Evolutionary conservation across 441 rosid genomes (phyloP).

Genomic region (Adansonia rubrostipa): DNA sequence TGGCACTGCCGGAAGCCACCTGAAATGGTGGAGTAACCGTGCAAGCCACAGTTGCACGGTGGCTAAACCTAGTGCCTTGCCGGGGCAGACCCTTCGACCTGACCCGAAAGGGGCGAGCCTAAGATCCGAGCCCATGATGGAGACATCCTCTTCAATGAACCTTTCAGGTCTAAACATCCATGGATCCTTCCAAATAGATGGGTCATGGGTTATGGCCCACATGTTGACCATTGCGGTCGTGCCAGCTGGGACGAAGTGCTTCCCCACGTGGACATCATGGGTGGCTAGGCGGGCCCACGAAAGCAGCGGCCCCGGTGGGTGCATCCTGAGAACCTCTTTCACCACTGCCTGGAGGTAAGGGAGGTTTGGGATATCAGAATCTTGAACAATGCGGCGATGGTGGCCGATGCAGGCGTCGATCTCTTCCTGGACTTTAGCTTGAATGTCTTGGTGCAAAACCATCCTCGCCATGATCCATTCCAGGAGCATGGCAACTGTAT

Average conservation of each 20-base stretch:
- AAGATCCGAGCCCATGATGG: conserved; percentile 66
- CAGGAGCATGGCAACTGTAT: conserved; percentile 65
- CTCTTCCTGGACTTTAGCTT: conserved; percentile 53
- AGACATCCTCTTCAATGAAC: conserved; percentile 53
- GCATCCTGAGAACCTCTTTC: conserved; percentile 65
- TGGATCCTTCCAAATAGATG: conserved; percentile 60
- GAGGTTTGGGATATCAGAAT: conserved; percentile 57
- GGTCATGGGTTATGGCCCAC: conserved; percentile 84
- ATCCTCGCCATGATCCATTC: conserved; percentile 78
- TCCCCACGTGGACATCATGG: conserved; percentile 62
- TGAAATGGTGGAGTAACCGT: conserved; percentile 52
- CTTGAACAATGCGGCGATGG: conserved; percentile 36
- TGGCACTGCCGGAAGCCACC: conserved; percentile 47
- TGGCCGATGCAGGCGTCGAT: conserved; percentile 42
- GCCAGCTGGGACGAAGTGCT: conserved; percentile 60
- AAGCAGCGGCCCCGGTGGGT: conserved; percentile 75
- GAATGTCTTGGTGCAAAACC: conserved; percentile 62
- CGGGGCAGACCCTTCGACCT: conserved; percentile 73
- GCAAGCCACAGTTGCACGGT: conserved; percentile 73
- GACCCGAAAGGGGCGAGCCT: conserved; percentile 76
- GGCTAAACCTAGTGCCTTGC: conserved; percentile 61
- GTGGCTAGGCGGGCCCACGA: conserved; percentile 80
- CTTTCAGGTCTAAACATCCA: conserved; percentile 58
- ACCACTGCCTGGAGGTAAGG: conserved; percentile 63
- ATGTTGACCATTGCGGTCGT: conserved; percentile 80